Conservation (phyloP, 177 flowering plant species). For the Vitis hybrid region DNA sequence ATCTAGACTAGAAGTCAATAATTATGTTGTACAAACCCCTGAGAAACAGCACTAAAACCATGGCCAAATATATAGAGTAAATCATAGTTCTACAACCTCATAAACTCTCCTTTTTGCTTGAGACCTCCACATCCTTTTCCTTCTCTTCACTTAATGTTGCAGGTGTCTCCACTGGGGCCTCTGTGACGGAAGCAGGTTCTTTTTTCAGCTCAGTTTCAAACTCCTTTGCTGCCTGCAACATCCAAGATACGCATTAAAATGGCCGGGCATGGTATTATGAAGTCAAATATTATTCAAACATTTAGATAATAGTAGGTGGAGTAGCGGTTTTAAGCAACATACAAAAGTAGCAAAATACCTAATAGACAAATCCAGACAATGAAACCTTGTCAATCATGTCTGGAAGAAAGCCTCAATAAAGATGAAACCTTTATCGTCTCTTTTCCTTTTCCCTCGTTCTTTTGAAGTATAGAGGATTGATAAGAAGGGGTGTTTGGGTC, state of each 20-base stretch:
- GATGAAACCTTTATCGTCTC: too few relatives aligned
- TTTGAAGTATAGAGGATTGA: too few relatives aligned
- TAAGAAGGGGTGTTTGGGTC: too few relatives aligned
- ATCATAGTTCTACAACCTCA: conserved; percentile 16
- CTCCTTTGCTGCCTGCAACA: conserved; percentile 74
- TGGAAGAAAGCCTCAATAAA: too few relatives aligned
- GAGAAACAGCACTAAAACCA: neutral
- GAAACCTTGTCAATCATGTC: too few relatives aligned
- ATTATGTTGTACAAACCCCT: neutral
- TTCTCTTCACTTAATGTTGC: conserved; percentile 30
- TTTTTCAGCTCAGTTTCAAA: conserved; percentile 74
- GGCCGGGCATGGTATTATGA: too few relatives aligned
- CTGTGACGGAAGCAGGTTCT: conserved; percentile 38
- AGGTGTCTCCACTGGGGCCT: conserved; percentile 31
- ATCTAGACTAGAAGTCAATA: neutral
- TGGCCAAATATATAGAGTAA: neutral
- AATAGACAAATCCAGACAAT: too few relatives aligned
- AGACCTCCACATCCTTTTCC: conserved; percentile 30
- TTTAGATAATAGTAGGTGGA: too few relatives aligned
- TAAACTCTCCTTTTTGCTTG: conserved; percentile 48
- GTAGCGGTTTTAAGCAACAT: too few relatives aligned
- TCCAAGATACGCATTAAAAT: neutral
- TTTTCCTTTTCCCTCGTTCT: too few relatives aligned
- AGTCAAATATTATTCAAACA: too few relatives aligned
- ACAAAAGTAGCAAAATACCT: too few relatives aligned